Evolutionary conservation across 176 grass and related monocot species (phyloP).

Genomic region (Luzula sylvatica): DNA sequence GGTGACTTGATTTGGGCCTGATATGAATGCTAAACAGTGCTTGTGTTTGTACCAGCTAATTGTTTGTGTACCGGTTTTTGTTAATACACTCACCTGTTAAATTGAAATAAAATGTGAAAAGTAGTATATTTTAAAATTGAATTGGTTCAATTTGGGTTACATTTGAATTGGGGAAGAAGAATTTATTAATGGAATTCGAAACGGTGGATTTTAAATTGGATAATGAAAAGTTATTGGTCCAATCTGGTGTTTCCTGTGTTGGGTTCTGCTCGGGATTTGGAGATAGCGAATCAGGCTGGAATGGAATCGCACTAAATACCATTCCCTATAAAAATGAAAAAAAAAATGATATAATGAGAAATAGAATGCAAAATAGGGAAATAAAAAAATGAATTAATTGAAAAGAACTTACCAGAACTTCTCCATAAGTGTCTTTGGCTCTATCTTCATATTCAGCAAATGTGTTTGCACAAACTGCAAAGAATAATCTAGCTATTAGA

Average conservation of each 20-base stretch:
- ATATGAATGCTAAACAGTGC: slow-evolving; percentile 81
- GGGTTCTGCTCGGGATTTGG: slow-evolving; percentile 20
- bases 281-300: slow-evolving; percentile 44
- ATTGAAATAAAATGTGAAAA: background rate
- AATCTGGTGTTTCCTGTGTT: slow-evolving; percentile 23
- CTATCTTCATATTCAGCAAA: slow-evolving; percentile 59
- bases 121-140: background rate
- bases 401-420: slow-evolving; percentile 50
- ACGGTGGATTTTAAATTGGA: slow-evolving; percentile 26
- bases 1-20: slow-evolving; percentile 60
- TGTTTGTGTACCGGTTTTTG: slow-evolving; percentile 66
- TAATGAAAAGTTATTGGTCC: slow-evolving; percentile 11
- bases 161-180: slow-evolving; percentile 39
- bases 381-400: background rate
- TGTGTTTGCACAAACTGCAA: slow-evolving; percentile 43
- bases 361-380: background rate
- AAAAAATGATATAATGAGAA: background rate
- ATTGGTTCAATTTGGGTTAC: slow-evolving; percentile 30
- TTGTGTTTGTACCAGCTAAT: slow-evolving; percentile 67
- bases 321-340: slow-evolving; percentile 43
- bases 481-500: slow-evolving; percentile 1
- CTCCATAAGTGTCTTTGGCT: slow-evolving; percentile 65
- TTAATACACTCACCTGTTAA: slow-evolving; percentile 50
- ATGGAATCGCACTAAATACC: slow-evolving; percentile 69
- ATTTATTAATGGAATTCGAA: slow-evolving; percentile 43